Evolutionary conservation across 2,329 filamentous ascomycete genomes (phyloP).

Genomic region (Lasiodiplodia sp.): DNA sequence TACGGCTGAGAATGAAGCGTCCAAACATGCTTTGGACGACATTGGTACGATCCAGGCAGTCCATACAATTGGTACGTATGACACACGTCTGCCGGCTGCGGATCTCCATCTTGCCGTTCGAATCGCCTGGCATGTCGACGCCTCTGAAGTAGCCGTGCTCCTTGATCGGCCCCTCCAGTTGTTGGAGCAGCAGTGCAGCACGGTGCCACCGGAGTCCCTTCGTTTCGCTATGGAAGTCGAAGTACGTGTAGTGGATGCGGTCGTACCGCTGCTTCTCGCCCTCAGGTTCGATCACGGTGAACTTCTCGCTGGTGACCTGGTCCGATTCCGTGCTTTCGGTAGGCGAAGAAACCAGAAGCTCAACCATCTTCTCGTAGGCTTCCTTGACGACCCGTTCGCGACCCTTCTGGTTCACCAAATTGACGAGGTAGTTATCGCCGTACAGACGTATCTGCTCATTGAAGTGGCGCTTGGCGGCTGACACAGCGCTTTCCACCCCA

Average conservation of each 20-base stretch:
- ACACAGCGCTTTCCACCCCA: constrained; percentile 78
- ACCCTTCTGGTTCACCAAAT: constrained; percentile 95
- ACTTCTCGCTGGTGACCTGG: constrained; percentile 75
- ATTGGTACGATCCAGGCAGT: constrained; percentile 96
- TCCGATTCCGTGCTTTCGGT: constrained; percentile 72
- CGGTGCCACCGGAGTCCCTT: constrained; percentile 95
- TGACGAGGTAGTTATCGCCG: constrained; percentile 96
- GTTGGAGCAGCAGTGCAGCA: constrained; percentile 84
- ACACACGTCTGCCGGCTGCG: constrained; percentile 85
- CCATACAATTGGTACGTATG: constrained; percentile 98
- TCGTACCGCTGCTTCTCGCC: constrained; percentile 72
- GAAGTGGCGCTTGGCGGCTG: constrained; percentile 86
- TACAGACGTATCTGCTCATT: constrained; percentile 92
- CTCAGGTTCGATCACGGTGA: constrained; percentile 75
- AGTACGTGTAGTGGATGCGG: constrained; percentile 93
- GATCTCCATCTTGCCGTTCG: constrained; percentile 76
- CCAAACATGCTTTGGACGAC: constrained; percentile 98
- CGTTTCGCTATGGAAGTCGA: constrained; percentile 98
- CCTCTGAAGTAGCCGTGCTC: constrained; percentile 92
- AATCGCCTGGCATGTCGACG: constrained; percentile 78
- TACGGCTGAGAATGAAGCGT: constrained; percentile 85
- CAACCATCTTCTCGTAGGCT: constrained; percentile 90
- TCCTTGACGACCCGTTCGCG: constrained; percentile 88
- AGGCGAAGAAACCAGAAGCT: constrained; percentile 74
- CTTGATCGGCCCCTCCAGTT: constrained; percentile 76